Percentiles rank a stretch among this genome's conserved stretches.
These are phyloP conservation scores for Stemphylium beticola DNA, from an alignment of 2,329 filamentous ascomycete genomes.

Conservation along the genomic window DNA sequence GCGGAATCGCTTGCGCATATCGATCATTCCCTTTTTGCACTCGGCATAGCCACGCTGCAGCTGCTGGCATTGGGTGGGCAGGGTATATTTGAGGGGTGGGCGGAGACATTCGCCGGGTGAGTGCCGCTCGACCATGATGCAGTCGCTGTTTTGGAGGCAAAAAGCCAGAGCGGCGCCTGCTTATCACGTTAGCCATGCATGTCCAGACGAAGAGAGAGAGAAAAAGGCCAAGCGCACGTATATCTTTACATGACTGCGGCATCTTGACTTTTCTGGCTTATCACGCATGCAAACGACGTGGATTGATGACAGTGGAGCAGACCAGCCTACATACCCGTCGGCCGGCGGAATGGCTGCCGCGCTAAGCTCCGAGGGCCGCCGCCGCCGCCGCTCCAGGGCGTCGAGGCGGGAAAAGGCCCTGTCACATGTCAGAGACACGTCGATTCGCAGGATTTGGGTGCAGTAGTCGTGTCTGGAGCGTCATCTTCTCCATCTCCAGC, in stretches of 20 bases:
- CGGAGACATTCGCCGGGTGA: conserved; percentile 86
- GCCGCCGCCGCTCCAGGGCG: not conserved
- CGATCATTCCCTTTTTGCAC: conserved; percentile 94
- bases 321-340: not conserved
- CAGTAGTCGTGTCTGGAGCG: conserved; percentile 9
- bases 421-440: conserved; percentile 29
- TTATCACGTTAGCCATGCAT: conserved; percentile 2
- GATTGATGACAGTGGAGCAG: conserved; percentile 13
- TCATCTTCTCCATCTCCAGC: conserved; percentile 8
- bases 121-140: conserved; percentile 91
- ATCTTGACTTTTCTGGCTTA: conserved; percentile 56
- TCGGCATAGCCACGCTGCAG: conserved; percentile 89
- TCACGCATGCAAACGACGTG: conserved; percentile 2
- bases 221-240: conserved; percentile 67
- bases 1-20: conserved; percentile 98
- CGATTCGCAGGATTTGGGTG: not conserved
- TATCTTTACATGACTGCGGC: conserved; percentile 96
- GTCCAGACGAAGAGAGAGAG: not conserved
- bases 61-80: conserved; percentile 89
- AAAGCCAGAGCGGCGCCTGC: conserved; percentile 87
- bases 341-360: conserved; percentile 8
- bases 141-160: conserved; percentile 96
- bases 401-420: conserved; percentile 1
- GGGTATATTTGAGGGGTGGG: conserved; percentile 76
- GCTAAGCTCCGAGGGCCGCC: conserved; percentile 17